Percentiles rank a stretch among this genome's conserved stretches.
phyloP scores from a whole-genome alignment of 805 yeast genomes.

The Ascoidea tarda region DNA sequence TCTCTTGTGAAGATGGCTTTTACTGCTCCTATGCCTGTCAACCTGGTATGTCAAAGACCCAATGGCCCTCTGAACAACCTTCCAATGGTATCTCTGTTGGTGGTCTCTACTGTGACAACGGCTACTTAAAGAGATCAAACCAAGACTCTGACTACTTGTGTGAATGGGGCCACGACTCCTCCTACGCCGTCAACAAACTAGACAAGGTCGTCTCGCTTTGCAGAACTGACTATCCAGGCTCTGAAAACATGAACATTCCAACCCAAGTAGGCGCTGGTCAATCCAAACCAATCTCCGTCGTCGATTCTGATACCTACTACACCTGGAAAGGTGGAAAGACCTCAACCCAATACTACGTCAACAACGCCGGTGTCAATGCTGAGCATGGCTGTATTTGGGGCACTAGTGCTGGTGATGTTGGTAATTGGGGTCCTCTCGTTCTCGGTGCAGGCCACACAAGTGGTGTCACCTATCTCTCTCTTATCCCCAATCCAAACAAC shows the following conservation, averaged over 20 bases:
- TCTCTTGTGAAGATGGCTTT: slow-evolving; percentile 47
- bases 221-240: slow-evolving; percentile 98
- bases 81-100: slow-evolving; percentile 57
- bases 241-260: slow-evolving; percentile 96
- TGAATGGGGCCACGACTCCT: slow-evolving; percentile 60
- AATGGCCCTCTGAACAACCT: slow-evolving; percentile 63
- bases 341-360: slow-evolving; percentile 93
- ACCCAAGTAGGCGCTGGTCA: slow-evolving; percentile 64
- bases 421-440: slow-evolving; percentile 97
- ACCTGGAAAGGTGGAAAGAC: slow-evolving; percentile 70
- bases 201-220: slow-evolving; percentile 69
- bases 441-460: slow-evolving; percentile 81
- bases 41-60: slow-evolving; percentile 72
- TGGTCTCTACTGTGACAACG: slow-evolving; percentile 51
- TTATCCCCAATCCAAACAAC: slow-evolving; percentile 95
- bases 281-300: slow-evolving; percentile 57
- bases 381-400: slow-evolving; percentile 97
- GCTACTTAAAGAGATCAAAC: slow-evolving; percentile 50
- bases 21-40: slow-evolving; percentile 72
- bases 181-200: slow-evolving; percentile 53
- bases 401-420: slow-evolving; percentile 57
- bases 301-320: slow-evolving; percentile 65
- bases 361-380: slow-evolving; percentile 84
- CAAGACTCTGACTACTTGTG: slow-evolving; percentile 37
- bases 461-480: slow-evolving; percentile 68